Conservation (phyloP, 495 filamentous ascomycete species). For the Lophiotrema nucula region DNA sequence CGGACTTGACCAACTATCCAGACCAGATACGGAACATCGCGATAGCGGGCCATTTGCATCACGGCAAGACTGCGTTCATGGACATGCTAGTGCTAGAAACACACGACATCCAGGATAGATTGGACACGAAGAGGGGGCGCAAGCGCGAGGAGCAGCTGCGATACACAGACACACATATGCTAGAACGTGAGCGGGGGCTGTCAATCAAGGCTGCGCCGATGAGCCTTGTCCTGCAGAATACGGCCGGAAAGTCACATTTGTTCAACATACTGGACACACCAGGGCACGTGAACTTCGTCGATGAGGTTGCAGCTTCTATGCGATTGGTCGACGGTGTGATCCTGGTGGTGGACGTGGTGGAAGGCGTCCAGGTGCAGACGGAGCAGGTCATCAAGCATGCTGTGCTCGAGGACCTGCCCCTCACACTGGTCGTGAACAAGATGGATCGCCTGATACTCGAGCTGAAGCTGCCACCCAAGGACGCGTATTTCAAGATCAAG, state of each 20-base stretch:
- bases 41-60: conserved; percentile 87
- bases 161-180: conserved; percentile 87
- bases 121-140: conserved; percentile 76
- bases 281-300: conserved; percentile 96
- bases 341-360: conserved; percentile 94
- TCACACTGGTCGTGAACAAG: conserved; percentile 93
- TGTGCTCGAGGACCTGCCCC: conserved; percentile 81
- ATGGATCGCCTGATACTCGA: conserved; percentile 94
- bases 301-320: conserved; percentile 86
- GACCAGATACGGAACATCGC: conserved; percentile 92
- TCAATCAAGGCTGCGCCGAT: conserved; percentile 93
- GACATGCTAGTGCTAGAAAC: conserved; percentile 97
- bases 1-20: conserved; percentile 92
- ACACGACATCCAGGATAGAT: conserved; percentile 74
- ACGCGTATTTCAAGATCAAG: conserved; percentile 98
- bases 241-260: conserved; percentile 91
- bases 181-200: conserved; percentile 87
- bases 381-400: conserved; percentile 97
- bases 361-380: conserved; percentile 93
- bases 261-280: conserved; percentile 95
- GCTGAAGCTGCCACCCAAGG: conserved; percentile 88
- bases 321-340: conserved; percentile 89
- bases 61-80: conserved; percentile 97
- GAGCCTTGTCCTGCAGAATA: conserved; percentile 84
- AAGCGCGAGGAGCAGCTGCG: conserved; percentile 86